phyloP scores from a whole-genome alignment of 495 filamentous ascomycete species.

The Hypoxylon subgilvum region DNA sequence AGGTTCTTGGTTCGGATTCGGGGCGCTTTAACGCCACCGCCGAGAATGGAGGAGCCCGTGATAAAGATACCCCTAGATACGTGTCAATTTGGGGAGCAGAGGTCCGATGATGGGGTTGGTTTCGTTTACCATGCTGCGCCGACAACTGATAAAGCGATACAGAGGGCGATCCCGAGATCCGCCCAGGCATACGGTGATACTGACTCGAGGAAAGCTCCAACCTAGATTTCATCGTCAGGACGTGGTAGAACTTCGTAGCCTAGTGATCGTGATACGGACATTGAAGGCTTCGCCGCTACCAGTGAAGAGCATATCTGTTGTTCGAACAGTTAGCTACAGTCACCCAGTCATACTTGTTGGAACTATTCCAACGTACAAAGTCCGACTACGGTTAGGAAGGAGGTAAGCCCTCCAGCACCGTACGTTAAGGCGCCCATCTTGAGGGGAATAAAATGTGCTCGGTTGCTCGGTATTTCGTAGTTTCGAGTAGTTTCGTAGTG shows the following conservation, averaged over 20 bases:
- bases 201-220: slow-evolving; percentile 91
- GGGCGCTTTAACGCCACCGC: slow-evolving; percentile 92
- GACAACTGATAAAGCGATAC: slow-evolving; percentile 92
- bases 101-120: slow-evolving; percentile 1
- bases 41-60: slow-evolving; percentile 97
- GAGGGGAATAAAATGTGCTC: slow-evolving; percentile 17
- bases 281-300: slow-evolving; percentile 96
- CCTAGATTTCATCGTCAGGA: slow-evolving; percentile 58
- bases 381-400: slow-evolving; percentile 81
- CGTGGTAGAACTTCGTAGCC: slow-evolving; percentile 9
- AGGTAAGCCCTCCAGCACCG: slow-evolving; percentile 70
- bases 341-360: slow-evolving; percentile 10
- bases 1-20: slow-evolving; percentile 98
- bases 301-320: slow-evolving; percentile 93
- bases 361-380: slow-evolving; percentile 68
- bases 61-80: slow-evolving; percentile 91
- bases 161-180: slow-evolving; percentile 85
- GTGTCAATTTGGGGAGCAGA: slow-evolving; percentile 14
- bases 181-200: slow-evolving; percentile 96
- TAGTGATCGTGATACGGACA: slow-evolving; percentile 59
- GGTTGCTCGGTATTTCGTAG: slow-evolving; percentile 8
- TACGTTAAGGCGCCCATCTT: slow-evolving; percentile 66
- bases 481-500: slow-evolving; percentile 6
- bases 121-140: slow-evolving; percentile 90
- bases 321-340: slow-evolving; percentile 44